Evolutionary conservation across 192 early-diverging fungal genomes (phyloP).

Genomic region (Tieghemiomyces parasiticus): DNA sequence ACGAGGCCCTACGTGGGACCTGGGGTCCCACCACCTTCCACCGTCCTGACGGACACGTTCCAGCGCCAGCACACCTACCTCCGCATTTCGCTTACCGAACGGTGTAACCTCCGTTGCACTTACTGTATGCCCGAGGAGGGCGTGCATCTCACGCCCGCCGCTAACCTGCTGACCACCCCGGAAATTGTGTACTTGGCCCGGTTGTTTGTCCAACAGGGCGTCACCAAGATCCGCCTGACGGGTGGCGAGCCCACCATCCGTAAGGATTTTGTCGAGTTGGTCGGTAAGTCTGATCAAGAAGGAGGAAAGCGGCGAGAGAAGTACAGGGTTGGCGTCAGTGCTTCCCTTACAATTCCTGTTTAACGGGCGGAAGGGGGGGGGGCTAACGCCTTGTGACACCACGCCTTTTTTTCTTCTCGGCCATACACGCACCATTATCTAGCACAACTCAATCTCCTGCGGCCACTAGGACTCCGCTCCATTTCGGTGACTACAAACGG

Average conservation of each 20-base stretch:
- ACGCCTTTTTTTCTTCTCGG: too few species aligned
- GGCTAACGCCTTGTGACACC: too few species aligned
- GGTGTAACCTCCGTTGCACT: constrained; percentile 90
- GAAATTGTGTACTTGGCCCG: constrained; percentile 71
- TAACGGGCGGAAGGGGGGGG: too few species aligned
- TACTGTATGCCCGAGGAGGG: constrained; percentile 97
- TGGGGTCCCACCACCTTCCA: too few species aligned
- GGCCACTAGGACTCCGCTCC: constrained; percentile 51
- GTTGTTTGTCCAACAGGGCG: constrained; percentile 77
- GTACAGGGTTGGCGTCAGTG: too few species aligned
- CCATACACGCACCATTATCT: too few species aligned
- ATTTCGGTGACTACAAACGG: constrained; percentile 95
- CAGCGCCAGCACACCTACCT: constrained; percentile 83
- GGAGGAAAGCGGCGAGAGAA: too few species aligned
- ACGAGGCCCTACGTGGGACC: too few species aligned
- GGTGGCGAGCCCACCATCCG: constrained; percentile 94
- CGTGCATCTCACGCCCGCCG: constrained; percentile 47
- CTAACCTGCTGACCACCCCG: constrained; percentile 52
- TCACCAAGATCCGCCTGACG: constrained; percentile 88
- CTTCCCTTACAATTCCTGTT: too few species aligned
- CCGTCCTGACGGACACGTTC: constrained; percentile 53
- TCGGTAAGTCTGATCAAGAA: constrained; percentile 53
- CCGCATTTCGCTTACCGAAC: constrained; percentile 86
- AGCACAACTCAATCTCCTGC: constrained; percentile 55
- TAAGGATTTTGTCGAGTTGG: constrained; percentile 74